A percentile compares a stretch with the other conserved stretches of the same genome.
These are phyloP conservation scores for Bertia moriformis DNA, from an alignment of 2,329 filamentous ascomycete species.

Conservation along the genomic window DNA sequence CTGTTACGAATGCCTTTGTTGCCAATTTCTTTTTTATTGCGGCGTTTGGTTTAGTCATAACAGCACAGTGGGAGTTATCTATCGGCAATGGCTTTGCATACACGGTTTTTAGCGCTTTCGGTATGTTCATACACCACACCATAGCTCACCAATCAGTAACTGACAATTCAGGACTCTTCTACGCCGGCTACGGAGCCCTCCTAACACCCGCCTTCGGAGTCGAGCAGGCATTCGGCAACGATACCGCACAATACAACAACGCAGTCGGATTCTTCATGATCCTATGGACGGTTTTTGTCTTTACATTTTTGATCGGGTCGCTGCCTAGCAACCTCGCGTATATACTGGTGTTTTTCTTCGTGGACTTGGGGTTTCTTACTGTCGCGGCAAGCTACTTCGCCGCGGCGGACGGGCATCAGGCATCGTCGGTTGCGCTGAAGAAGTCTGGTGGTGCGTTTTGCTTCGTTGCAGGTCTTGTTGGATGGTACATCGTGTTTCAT, in stretches of 20 bases:
- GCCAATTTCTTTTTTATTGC: slow-evolving; percentile 36
- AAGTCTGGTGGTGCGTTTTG: slow-evolving; percentile 10
- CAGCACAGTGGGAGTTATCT: slow-evolving; percentile 38
- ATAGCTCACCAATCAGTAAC: not conserved
- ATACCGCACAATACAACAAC: slow-evolving; percentile 9
- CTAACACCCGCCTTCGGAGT: slow-evolving; percentile 11
- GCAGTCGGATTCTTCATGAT: slow-evolving; percentile 12
- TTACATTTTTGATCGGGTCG: slow-evolving; percentile 10
- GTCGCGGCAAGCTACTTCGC: slow-evolving; percentile 11
- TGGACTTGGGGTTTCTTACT: slow-evolving; percentile 9
- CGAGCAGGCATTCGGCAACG: slow-evolving; percentile 8
- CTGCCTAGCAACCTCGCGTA: slow-evolving; percentile 9
- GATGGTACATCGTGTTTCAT: slow-evolving; percentile 12
- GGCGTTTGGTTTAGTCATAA: slow-evolving; percentile 33
- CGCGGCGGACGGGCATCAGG: slow-evolving; percentile 8
- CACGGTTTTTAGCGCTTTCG: slow-evolving; percentile 36
- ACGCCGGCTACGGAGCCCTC: slow-evolving; percentile 10
- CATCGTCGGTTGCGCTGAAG: slow-evolving; percentile 6
- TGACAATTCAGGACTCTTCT: slow-evolving; percentile 8
- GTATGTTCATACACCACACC: slow-evolving; percentile 13
- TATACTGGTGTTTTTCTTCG: slow-evolving; percentile 10
- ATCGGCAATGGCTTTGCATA: slow-evolving; percentile 36
- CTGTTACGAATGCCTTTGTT: slow-evolving; percentile 32
- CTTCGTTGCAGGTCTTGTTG: slow-evolving; percentile 11
- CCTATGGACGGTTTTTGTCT: slow-evolving; percentile 11